A percentile compares a stretch with the other conserved stretches of the same genome.
phyloP scores from a whole-genome alignment of 805 yeast genomes.

The Metschnikowia corniflorae region DNA sequence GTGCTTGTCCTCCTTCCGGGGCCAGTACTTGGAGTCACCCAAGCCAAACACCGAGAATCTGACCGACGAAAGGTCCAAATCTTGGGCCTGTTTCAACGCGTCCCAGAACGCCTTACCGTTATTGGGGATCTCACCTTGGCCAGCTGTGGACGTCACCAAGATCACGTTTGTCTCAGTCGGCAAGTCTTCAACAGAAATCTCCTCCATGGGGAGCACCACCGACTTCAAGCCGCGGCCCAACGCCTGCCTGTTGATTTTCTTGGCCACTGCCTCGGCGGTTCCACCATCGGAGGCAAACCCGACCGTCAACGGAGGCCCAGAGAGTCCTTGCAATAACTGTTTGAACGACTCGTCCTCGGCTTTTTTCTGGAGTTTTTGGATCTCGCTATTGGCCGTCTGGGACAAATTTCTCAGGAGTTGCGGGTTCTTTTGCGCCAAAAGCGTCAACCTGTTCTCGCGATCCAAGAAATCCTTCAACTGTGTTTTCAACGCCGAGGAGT shows the following conservation, averaged over 20 bases:
- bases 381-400: conserved; percentile 55
- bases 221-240: conserved; percentile 74
- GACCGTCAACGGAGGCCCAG: conserved; percentile 88
- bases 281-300: conserved; percentile 93
- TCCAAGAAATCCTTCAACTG: conserved; percentile 78
- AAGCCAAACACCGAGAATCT: conserved; percentile 67
- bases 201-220: conserved; percentile 66
- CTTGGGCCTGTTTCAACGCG: conserved; percentile 55
- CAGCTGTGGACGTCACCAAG: conserved; percentile 71
- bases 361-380: conserved; percentile 55
- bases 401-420: conserved; percentile 70
- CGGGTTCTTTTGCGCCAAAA: conserved; percentile 70
- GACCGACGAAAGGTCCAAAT: conserved; percentile 58
- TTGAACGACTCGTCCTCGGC: conserved; percentile 76
- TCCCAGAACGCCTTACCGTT: conserved; percentile 81
- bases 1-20: conserved; percentile 90
- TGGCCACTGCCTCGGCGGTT: conserved; percentile 77
- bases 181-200: conserved; percentile 66
- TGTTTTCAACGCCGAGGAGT: conserved; percentile 76
- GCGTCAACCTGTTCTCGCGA: conserved; percentile 82
- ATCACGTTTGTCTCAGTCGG: conserved; percentile 67
- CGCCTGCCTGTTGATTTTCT: conserved; percentile 74
- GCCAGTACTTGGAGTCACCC: conserved; percentile 91
- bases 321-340: conserved; percentile 75
- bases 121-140: conserved; percentile 85